These are phyloP conservation scores for Phytopythium vexans DNA, from an alignment of 352 stramenopile genomes.

Conservation along the genomic window DNA sequence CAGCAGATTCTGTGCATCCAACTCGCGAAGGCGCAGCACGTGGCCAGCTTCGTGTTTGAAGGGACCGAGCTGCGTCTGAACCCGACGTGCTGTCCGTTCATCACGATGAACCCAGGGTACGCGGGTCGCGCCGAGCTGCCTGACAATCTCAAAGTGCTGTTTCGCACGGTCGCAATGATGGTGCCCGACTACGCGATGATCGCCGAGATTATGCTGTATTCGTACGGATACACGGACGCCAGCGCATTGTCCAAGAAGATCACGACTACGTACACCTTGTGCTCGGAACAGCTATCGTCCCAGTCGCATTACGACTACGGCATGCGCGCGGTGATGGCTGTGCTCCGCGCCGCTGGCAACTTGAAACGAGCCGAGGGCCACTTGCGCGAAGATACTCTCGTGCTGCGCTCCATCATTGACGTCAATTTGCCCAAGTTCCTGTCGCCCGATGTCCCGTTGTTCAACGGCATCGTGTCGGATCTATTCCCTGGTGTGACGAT, in stretches of 20 bases:
- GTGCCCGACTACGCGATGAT: slow-evolving; percentile 93
- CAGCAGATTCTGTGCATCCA: slow-evolving; percentile 93
- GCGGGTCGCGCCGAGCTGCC: slow-evolving; percentile 87
- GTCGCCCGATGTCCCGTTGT: slow-evolving; percentile 91
- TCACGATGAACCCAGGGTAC: slow-evolving; percentile 93
- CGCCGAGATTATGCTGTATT: slow-evolving; percentile 93
- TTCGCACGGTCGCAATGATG: slow-evolving; percentile 93
- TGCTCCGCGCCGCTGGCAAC: slow-evolving; percentile 91
- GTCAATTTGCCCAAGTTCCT: slow-evolving; percentile 95
- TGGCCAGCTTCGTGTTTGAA: slow-evolving; percentile 89
- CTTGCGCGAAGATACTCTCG: slow-evolving; percentile 84
- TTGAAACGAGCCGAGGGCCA: slow-evolving; percentile 82
- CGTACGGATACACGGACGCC: slow-evolving; percentile 91
- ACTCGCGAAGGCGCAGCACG: slow-evolving; percentile 74
- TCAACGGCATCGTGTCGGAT: slow-evolving; percentile 93
- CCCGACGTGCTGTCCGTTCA: slow-evolving; percentile 90
- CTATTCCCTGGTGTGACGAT: slow-evolving; percentile 91
- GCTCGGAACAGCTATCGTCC: slow-evolving; percentile 92
- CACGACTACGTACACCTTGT: slow-evolving; percentile 92
- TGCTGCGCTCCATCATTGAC: slow-evolving; percentile 92
- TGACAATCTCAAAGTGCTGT: slow-evolving; percentile 92
- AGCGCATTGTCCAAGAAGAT: slow-evolving; percentile 92
- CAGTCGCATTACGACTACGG: slow-evolving; percentile 97
- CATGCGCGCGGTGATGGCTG: slow-evolving; percentile 93
- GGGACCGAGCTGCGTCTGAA: slow-evolving; percentile 88